Evolutionary conservation across 2,329 filamentous ascomycete species (phyloP).

Genomic region (Penicillium olsonii): DNA sequence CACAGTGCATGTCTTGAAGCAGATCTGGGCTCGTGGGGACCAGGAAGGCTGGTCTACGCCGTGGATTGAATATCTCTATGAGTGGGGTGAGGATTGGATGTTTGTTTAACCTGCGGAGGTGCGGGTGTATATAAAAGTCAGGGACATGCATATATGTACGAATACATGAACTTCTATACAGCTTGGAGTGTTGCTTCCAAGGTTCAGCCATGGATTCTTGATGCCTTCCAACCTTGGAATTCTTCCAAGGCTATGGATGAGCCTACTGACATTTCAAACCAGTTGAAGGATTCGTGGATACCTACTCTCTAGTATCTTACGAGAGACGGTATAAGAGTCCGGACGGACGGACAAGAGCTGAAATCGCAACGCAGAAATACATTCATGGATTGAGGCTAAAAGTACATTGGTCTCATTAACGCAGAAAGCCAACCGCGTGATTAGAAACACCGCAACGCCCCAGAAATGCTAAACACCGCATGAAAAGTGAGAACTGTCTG

Average conservation of each 20-base stretch:
- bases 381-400: no score
- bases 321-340: no score
- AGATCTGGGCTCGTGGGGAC: constrained; percentile 5
- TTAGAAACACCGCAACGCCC: not conserved
- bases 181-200: no score
- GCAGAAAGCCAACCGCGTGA: not conserved
- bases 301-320: no score
- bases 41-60: not conserved
- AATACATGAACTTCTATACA: no score
- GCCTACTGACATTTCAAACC: no score
- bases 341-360: not conserved
- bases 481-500: not conserved
- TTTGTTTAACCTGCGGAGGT: constrained; percentile 10
- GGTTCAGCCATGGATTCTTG: no score
- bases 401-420: not conserved
- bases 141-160: no score
- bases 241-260: no score
- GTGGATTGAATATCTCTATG: constrained; percentile 10
- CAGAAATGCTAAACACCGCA: not conserved
- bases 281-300: no score
- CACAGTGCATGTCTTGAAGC: constrained; percentile 9
- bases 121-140: no score
- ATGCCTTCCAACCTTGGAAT: no score
- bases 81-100: constrained; percentile 13
- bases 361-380: not conserved